Base-by-base conservation (phyloP, 2,329 filamentous ascomycete species). In the Arthrobotrys pseudoclavata region DNA sequence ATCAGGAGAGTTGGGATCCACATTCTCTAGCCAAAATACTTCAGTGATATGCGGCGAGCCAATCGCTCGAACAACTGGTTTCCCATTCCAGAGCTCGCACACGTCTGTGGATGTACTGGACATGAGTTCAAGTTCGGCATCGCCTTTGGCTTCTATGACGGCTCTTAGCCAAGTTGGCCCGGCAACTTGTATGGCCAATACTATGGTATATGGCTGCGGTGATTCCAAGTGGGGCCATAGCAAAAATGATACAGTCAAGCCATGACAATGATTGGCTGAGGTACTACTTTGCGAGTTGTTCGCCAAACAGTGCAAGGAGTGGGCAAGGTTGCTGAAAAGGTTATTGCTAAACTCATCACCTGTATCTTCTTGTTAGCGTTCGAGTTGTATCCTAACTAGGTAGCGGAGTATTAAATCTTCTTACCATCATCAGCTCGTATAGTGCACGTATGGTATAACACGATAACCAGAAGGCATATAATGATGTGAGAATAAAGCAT, bases 81-180 rank as follows among this genome's bases (percentile, higher is more conserved):
- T 81, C 0, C 82, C 82, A 42, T 83, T 82, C 76, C 80, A 85
- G 0, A 85, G 78, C 61, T 86, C 84, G 47, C 84, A 85, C 1
- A 85, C 84, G 24, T 85, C 83, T 0, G 78, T 79, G 3, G 82
- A 83, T 0, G 85, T 86, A 0, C 84, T 86, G 0, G 84, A 83
- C 79, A 83, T 84, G 0, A 86, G 70, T 52, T 86, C 85, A 0
- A 82, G 80, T 64, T 86, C 85, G 0, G 80, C 83, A 0, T 68
- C 79, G 0, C 82, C 83, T 0, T 76, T 63, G 2, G 81, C 82
- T 76, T 86, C 85, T 52, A 86, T 81, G 24, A 86, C 82, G 1
- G 85, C 83, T 15, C 83, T 81, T 55, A 79, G 26, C 71, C 72
- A 80, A 4, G 31, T 26, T 24, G 76, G 74, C 40, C 69, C 0